Percentiles rank a stretch among this genome's conserved stretches.
Evolutionary conservation across 2,329 filamentous ascomycete species (phyloP).

Genomic region (Phialemoniopsis sp.): DNA sequence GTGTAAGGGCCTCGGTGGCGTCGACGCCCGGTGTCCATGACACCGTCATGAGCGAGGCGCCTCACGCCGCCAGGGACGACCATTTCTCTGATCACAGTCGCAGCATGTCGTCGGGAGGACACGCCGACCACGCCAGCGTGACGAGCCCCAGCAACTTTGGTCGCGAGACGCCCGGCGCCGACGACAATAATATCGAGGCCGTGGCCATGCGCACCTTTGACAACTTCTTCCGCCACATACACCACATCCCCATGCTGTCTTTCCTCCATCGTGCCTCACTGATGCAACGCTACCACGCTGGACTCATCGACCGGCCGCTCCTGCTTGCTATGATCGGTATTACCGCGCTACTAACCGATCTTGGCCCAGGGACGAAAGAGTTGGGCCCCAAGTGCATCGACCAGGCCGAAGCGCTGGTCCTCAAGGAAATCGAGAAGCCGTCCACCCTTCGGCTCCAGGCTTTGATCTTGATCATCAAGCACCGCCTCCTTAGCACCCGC

Average conservation of each 20-base stretch:
- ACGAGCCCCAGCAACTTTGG: slow-evolving; percentile 10
- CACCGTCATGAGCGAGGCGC: slow-evolving; percentile 16
- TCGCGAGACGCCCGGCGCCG: slow-evolving; percentile 8
- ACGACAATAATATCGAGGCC: slow-evolving; percentile 40
- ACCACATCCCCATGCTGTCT: slow-evolving; percentile 55
- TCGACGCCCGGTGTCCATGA: slow-evolving; percentile 4
- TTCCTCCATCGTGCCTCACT: slow-evolving; percentile 56
- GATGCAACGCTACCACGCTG: slow-evolving; percentile 54
- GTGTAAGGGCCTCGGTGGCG: slow-evolving; percentile 15
- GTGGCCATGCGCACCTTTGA: slow-evolving; percentile 49
- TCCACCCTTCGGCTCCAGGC: slow-evolving; percentile 51
- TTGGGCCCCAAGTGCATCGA: slow-evolving; percentile 51
- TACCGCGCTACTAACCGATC: slow-evolving; percentile 49
- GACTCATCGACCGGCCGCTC: slow-evolving; percentile 50
- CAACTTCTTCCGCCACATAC: slow-evolving; percentile 54
- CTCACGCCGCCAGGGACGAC: slow-evolving; percentile 19
- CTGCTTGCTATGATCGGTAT: slow-evolving; percentile 52
- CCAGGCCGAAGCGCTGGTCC: slow-evolving; percentile 48
- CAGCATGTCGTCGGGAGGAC: slow-evolving; percentile 14
- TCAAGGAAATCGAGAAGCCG: slow-evolving; percentile 48
- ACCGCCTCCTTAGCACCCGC: slow-evolving; percentile 38
- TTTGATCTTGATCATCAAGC: slow-evolving; percentile 40
- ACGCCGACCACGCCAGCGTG: slow-evolving; percentile 12
- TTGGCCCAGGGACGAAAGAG: slow-evolving; percentile 46
- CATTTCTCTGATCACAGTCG: slow-evolving; percentile 23